Evolutionary conservation across 2,329 filamentous ascomycete species (phyloP).

Genomic region (Fusarium bactridioides): DNA sequence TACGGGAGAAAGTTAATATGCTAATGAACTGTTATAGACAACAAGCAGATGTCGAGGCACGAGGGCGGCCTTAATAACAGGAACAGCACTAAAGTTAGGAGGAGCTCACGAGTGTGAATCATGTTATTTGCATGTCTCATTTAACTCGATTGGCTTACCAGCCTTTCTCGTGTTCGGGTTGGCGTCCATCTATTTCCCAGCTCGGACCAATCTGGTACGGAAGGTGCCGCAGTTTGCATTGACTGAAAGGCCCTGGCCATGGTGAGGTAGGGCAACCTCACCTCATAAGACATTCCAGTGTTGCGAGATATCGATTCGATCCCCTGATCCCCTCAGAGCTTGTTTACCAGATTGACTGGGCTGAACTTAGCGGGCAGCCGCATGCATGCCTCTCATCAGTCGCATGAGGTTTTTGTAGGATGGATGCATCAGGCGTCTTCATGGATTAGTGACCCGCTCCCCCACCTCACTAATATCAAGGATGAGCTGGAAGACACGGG

Average conservation of each 20-base stretch:
- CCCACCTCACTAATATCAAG: conserved; percentile 29
- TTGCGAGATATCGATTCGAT: neutral
- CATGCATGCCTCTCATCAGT: neutral
- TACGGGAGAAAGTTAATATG: conserved; percentile 4
- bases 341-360: neutral
- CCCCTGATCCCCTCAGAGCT: neutral
- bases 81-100: neutral
- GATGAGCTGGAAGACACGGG: conserved; percentile 16
- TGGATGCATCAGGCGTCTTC: conserved; percentile 7
- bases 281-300: conserved; percentile 12
- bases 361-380: neutral
- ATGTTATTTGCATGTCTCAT: conserved; percentile 25
- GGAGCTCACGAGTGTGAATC: conserved; percentile 24
- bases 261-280: neutral
- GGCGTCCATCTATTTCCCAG: conserved; percentile 5
- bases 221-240: conserved; percentile 26
- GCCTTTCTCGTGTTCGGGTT: conserved; percentile 33
- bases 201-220: conserved; percentile 19
- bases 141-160: conserved; percentile 25
- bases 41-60: neutral
- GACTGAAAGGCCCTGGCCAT: neutral
- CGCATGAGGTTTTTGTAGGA: conserved; percentile 3
- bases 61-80: neutral
- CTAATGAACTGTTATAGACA: conserved; percentile 5
- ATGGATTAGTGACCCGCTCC: conserved; percentile 13